A percentile compares a stretch with the other conserved stretches of the same genome.
Conservation (phyloP, 345 rosid genomes). For the Capsella bursapastoris region DNA sequence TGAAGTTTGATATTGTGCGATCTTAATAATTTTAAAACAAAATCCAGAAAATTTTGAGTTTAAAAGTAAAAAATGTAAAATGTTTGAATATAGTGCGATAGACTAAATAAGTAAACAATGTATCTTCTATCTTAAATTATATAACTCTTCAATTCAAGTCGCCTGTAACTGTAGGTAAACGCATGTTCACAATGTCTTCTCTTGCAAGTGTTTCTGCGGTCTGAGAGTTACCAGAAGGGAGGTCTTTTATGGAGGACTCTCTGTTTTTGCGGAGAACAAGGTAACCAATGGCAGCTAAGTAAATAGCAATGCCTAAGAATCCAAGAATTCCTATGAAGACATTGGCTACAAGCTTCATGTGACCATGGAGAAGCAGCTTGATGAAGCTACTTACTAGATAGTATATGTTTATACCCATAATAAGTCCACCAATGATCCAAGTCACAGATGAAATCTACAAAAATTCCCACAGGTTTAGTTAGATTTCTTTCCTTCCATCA, state of each 20-base stretch:
- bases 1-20: too few relatives aligned
- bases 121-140: not conserved
- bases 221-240: conserved; percentile 47
- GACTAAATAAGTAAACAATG: not conserved
- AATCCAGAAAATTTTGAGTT: too few relatives aligned
- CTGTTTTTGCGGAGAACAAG: conserved; percentile 70
- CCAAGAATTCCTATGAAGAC: conserved; percentile 69
- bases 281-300: conserved; percentile 73
- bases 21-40: too few relatives aligned
- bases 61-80: too few relatives aligned
- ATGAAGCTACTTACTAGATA: conserved; percentile 64
- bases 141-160: conserved; percentile 35
- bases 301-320: conserved; percentile 58
- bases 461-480: not conserved
- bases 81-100: too few relatives aligned
- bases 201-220: conserved; percentile 50
- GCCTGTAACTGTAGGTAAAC: conserved; percentile 54
- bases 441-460: conserved; percentile 71
- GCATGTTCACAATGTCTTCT: conserved; percentile 77
- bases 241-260: conserved; percentile 47
- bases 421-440: conserved; percentile 75
- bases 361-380: conserved; percentile 58
- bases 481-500: not conserved
- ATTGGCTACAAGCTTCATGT: conserved; percentile 48
- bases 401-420: conserved; percentile 80